Evolutionary conservation across 2,329 filamentous ascomycete genomes (phyloP).

Genomic region (Cladosporium sp.): DNA sequence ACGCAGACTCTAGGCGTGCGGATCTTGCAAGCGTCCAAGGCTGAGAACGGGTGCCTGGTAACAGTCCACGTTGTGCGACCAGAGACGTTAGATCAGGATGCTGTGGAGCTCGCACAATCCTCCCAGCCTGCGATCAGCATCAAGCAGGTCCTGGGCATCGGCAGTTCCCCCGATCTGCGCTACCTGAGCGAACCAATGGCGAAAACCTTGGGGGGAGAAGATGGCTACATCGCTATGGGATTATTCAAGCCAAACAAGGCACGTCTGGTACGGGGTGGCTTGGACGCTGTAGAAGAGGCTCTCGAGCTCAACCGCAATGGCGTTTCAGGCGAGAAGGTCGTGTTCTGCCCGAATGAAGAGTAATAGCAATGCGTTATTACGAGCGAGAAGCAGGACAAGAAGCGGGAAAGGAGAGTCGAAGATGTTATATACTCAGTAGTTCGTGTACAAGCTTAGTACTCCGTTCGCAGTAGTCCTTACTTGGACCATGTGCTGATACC

Average conservation of each 20-base stretch:
- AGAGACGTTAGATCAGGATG: not conserved
- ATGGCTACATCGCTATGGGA: not conserved
- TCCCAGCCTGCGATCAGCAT: not conserved
- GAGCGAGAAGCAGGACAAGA: not conserved
- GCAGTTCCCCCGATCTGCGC: not conserved
- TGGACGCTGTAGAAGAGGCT: not conserved
- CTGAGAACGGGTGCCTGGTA: not conserved
- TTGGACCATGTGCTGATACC: not conserved
- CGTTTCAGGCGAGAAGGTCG: not conserved
- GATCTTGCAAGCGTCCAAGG: not conserved
- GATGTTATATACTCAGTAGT: not conserved
- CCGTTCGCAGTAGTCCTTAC: not conserved
- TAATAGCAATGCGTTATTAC: not conserved
- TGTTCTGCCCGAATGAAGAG: not conserved
- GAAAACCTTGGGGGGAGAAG: not conserved
- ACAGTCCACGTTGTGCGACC: not conserved
- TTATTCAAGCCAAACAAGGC: not conserved
- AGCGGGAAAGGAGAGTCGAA: not conserved
- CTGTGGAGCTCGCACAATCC: not conserved
- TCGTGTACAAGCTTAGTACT: not conserved
- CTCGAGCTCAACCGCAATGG: not conserved
- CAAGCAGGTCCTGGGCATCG: not conserved
- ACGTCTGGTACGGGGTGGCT: not conserved
- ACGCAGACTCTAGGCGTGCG: not conserved
- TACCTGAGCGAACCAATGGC: not conserved